Evolutionary conservation across 169 alveolate species (phyloP), one percentile per base, ranked within the genome.

Genomic region (Hammondia hammondi): DNA sequence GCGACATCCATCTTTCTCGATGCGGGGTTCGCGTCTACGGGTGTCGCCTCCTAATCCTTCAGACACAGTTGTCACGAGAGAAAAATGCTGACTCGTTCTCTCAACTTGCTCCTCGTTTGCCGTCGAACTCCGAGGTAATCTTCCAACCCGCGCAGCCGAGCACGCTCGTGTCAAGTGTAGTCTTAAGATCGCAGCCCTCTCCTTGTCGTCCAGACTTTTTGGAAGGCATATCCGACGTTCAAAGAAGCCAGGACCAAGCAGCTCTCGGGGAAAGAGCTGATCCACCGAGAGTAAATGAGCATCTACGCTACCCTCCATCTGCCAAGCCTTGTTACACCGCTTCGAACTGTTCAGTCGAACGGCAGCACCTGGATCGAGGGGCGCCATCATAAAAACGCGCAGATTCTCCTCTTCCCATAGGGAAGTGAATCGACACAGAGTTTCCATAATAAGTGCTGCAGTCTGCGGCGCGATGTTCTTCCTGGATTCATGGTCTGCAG

Each of bases 261-360:
- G 70, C 4, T 82, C 90, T n/a, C 57, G 72, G 29, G 90, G 90
- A 6, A 82, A 70, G 35, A 82, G 90, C 57, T 82, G 72, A 39
- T 82, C 71, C 9, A 43, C 71, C 0, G 57, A 27, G 71, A 82
- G 72, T 12, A 70, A 43, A 27, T 17, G 43, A n/a, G 48, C 6
- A 14, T 9, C 46, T 17, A 12, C 39, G 24, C 48, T 19, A 12
- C 10, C 85, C 1, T n/a, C 46, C 19, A 5, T 3, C 29, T 21
- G 39, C 24, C 24, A n/a, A 2, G 43, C 85, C 52, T 6, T 37
- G 72, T 21, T 43, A 4, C 37, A 17, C 70, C 24, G 72, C 57
- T 82, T 27, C 39, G 71, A 7, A 4, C 37, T 43, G 37, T 10
- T 12, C 72, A 46, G 70, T n/a, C 46, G 85, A 32, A 17, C 85